Percentiles rank a stretch among this genome's conserved stretches.
These are phyloP conservation scores for Eucalyptus lansdowneana DNA, from an alignment of 345 rosid species.

Conservation along the genomic window DNA sequence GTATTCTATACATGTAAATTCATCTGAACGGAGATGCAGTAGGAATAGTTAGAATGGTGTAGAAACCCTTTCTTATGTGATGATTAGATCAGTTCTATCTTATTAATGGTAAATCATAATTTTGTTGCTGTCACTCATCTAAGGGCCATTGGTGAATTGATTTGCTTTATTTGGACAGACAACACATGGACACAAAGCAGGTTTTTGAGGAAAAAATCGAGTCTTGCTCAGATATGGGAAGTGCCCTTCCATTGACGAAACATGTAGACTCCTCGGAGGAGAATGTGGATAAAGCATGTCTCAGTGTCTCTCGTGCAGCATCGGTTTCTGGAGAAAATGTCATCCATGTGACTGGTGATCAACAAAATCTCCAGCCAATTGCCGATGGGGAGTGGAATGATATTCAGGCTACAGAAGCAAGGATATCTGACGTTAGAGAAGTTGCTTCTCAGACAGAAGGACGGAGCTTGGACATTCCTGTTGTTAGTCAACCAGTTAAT, in stretches of 20 bases:
- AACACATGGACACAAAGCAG: constrained; percentile 72
- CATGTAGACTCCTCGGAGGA: constrained; percentile 59
- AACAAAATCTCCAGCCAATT: constrained; percentile 38
- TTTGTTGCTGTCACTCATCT: not conserved
- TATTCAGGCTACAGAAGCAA: constrained; percentile 81
- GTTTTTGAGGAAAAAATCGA: constrained; percentile 62
- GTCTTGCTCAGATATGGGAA: constrained; percentile 27
- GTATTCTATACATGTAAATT: not conserved
- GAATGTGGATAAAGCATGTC: constrained; percentile 84
- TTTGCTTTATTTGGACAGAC: constrained; percentile 26
- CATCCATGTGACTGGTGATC: constrained; percentile 50
- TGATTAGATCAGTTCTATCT: not conserved
- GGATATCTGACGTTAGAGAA: constrained; percentile 76
- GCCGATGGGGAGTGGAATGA: constrained; percentile 79
- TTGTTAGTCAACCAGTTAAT: constrained; percentile 27
- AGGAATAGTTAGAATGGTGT: not conserved
- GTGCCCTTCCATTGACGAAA: constrained; percentile 42
- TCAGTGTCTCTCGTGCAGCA: constrained; percentile 47
- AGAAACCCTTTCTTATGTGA: not conserved
- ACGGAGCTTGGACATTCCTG: constrained; percentile 70
- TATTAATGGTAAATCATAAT: not conserved
- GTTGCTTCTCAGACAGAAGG: constrained; percentile 46
- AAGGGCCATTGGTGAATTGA: not conserved
- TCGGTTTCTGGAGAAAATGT: constrained; percentile 41
- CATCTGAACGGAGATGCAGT: not conserved